Evolutionary conservation across 192 early-diverging fungal species (phyloP).

Genomic region (Coemansia sp.): DNA sequence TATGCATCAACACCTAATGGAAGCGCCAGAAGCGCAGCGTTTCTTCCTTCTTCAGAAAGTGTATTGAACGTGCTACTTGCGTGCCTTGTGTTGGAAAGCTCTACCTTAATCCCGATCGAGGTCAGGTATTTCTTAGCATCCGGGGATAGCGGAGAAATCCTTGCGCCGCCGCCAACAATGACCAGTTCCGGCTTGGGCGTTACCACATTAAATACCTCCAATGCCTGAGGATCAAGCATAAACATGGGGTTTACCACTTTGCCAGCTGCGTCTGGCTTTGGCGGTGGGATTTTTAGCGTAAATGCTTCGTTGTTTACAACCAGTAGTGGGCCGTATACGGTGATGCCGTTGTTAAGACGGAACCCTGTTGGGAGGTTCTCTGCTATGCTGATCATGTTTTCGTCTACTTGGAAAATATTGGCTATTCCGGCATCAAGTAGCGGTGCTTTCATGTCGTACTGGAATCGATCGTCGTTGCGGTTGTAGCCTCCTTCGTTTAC

Average conservation of each 20-base stretch:
- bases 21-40: constrained; percentile 37
- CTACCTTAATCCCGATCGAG: constrained; percentile 41
- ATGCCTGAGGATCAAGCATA: constrained; percentile 22
- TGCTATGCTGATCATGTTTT: constrained; percentile 26
- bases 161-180: constrained; percentile 46
- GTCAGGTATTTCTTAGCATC: constrained; percentile 36
- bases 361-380: constrained; percentile 45
- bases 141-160: constrained; percentile 20
- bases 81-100: constrained; percentile 37
- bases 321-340: constrained; percentile 37
- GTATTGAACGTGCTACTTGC: constrained; percentile 46
- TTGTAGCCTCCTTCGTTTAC: not conserved
- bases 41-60: constrained; percentile 46
- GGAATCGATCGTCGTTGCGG: constrained; percentile 13
- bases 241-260: constrained; percentile 25
- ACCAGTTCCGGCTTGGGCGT: constrained; percentile 50
- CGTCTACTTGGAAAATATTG: constrained; percentile 43
- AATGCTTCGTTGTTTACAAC: constrained; percentile 54
- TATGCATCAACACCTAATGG: constrained; percentile 33
- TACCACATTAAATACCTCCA: constrained; percentile 32
- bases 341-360: constrained; percentile 30
- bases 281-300: constrained; percentile 45
- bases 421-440: constrained; percentile 44
- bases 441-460: constrained; percentile 56
- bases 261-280: constrained; percentile 15